Conservation (phyloP, 805 yeast species). For the Metschnikowia orientalis region DNA sequence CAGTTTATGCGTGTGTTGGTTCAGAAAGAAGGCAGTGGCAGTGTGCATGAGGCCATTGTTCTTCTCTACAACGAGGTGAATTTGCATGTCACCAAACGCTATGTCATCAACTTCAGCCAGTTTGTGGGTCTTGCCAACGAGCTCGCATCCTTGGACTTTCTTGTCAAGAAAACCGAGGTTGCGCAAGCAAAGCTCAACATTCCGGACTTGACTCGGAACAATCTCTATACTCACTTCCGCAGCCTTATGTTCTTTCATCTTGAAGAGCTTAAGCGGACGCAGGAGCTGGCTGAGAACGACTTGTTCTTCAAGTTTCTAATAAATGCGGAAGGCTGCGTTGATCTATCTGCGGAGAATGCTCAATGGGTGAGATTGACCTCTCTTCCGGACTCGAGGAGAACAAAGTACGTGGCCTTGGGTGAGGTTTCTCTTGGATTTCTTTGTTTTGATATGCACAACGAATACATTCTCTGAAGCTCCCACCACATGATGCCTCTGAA, state of each 20-base stretch:
- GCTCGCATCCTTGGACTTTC: slow-evolving; percentile 14
- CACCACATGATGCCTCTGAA: too few relatives aligned
- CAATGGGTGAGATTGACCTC: slow-evolving; percentile 25
- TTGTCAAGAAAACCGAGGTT: slow-evolving; percentile 16
- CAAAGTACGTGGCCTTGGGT: slow-evolving; percentile 20
- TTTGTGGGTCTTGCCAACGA: slow-evolving; percentile 22
- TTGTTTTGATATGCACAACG: slow-evolving; percentile 29
- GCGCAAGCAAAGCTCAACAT: slow-evolving; percentile 22
- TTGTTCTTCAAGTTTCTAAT: slow-evolving; percentile 24
- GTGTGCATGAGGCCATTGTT: slow-evolving; percentile 31
- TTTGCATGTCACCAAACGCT: slow-evolving; percentile 33
- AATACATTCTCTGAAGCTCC: slow-evolving; percentile 19
- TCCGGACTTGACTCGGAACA: slow-evolving; percentile 30
- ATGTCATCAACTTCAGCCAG: slow-evolving; percentile 32
- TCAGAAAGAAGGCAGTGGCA: slow-evolving; percentile 21
- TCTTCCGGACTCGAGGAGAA: slow-evolving; percentile 8
- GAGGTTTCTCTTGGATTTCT: slow-evolving; percentile 26
- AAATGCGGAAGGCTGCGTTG: slow-evolving; percentile 22
- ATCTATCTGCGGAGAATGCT: slow-evolving; percentile 15
- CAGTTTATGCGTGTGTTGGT: slow-evolving; percentile 21
- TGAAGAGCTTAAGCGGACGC: slow-evolving; percentile 25
- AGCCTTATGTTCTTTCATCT: slow-evolving; percentile 29
- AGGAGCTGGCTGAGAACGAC: slow-evolving; percentile 7
- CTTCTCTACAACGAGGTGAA: slow-evolving; percentile 32
- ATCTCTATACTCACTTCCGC: slow-evolving; percentile 29